Evolutionary conservation across 352 stramenopile genomes (phyloP).

Genomic region (Phytophthora megakarya): DNA sequence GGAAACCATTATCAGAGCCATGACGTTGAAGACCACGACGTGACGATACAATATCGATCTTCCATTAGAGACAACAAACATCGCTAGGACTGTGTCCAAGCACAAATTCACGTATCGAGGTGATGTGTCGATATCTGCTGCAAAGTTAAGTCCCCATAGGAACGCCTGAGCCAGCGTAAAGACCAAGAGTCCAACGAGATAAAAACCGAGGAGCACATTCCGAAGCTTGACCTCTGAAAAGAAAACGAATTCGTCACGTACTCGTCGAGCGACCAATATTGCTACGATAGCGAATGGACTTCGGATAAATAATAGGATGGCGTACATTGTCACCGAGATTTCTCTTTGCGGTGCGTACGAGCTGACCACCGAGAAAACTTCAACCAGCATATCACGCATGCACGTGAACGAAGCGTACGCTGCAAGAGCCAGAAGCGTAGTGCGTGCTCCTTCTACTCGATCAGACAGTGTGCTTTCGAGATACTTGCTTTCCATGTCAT

Average conservation of each 20-base stretch:
- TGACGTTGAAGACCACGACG: constrained; percentile 61
- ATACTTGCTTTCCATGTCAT: constrained; percentile 79
- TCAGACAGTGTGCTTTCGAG: constrained; percentile 64
- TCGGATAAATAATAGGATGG: constrained; percentile 44
- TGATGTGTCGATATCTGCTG: constrained; percentile 63
- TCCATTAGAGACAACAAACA: constrained; percentile 87
- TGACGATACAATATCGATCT: constrained; percentile 79
- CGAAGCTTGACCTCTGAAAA: constrained; percentile 67
- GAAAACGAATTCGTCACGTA: constrained; percentile 53
- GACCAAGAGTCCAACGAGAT: constrained; percentile 57
- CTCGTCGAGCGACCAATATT: constrained; percentile 47
- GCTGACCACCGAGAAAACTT: constrained; percentile 48
- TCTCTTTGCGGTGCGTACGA: constrained; percentile 17
- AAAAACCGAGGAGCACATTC: constrained; percentile 64
- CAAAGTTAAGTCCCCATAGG: constrained; percentile 67
- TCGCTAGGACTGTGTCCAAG: constrained; percentile 76
- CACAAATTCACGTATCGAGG: constrained; percentile 79
- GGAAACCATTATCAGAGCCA: constrained; percentile 60
- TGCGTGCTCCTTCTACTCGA: constrained; percentile 67
- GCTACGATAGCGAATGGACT: constrained; percentile 33
- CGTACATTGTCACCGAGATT: constrained; percentile 35
- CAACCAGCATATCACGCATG: constrained; percentile 62
- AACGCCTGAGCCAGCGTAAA: constrained; percentile 55
- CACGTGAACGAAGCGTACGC: constrained; percentile 70
- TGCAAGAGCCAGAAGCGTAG: constrained; percentile 57